These are phyloP conservation scores for Cicer yamashitae DNA, from an alignment of 306 rosid species.

Conservation along the genomic window DNA sequence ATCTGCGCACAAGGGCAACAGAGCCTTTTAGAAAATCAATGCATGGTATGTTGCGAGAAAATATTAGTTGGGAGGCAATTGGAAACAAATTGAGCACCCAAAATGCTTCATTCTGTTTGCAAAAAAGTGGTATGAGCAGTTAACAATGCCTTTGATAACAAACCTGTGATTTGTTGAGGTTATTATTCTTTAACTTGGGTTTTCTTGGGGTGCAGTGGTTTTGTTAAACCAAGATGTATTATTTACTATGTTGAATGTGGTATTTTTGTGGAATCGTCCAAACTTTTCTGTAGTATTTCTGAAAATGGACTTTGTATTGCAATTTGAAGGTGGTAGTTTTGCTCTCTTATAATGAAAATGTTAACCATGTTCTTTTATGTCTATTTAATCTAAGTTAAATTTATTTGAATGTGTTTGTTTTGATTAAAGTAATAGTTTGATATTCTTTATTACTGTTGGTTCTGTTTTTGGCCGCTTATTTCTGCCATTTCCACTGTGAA, in stretches of 20 bases:
- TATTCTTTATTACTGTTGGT: not conserved
- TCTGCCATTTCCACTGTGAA: not conserved
- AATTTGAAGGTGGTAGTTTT: not conserved
- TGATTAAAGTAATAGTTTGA: not conserved
- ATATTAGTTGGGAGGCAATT: conserved; percentile 80
- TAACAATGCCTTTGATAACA: conserved; percentile 59
- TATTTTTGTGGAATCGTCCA: conserved; percentile 23
- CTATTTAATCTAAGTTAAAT: not conserved
- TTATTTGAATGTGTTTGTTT: not conserved
- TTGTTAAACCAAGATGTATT: not conserved
- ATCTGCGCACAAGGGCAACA: conserved; percentile 61
- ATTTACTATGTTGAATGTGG: not conserved
- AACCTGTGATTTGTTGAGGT: conserved; percentile 52
- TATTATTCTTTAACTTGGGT: not conserved
- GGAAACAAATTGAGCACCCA: conserved; percentile 60
- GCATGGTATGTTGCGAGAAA: conserved; percentile 84
- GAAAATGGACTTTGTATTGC: not conserved
- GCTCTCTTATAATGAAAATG: not conserved
- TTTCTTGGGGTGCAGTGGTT: not conserved
- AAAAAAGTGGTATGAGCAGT: conserved; percentile 68
- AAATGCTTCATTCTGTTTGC: conserved; percentile 52
- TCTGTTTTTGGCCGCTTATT: not conserved
- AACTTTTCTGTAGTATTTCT: not conserved
- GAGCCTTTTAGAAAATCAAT: conserved; percentile 53
- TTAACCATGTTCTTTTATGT: not conserved